Percentiles rank a stretch among this genome's conserved stretches.
Evolutionary conservation across 345 rosid genomes (phyloP).

Genomic region (Populus deltoides): DNA sequence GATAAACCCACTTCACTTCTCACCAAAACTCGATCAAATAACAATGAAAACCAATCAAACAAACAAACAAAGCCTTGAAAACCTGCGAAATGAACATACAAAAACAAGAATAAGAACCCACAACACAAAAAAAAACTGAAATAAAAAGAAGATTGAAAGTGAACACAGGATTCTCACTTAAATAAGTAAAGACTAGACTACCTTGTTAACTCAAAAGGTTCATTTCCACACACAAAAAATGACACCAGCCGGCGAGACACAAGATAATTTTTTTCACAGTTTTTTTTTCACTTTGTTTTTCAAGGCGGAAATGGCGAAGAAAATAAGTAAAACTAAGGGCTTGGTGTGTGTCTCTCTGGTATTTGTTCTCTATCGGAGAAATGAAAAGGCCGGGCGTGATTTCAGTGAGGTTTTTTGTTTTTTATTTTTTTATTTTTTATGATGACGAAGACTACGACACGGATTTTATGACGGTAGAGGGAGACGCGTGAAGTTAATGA

Average conservation of each 20-base stretch:
- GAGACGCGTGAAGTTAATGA: constrained; percentile 44
- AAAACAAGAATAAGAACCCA: background rate
- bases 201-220: constrained; percentile 8
- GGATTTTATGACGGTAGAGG: constrained; percentile 43
- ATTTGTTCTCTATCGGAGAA: background rate
- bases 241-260: background rate
- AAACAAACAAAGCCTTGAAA: background rate
- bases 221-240: background rate
- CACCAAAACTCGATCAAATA: constrained; percentile 18
- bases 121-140: background rate
- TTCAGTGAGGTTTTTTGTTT: background rate
- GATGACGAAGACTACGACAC: constrained; percentile 41
- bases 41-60: background rate
- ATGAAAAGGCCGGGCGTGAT: background rate
- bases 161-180: constrained; percentile 18
- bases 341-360: background rate
- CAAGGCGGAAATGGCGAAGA: constrained; percentile 27
- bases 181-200: constrained; percentile 11
- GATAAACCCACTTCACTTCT: constrained; percentile 14
- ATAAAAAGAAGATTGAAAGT: background rate
- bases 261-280: background rate
- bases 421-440: background rate
- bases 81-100: background rate
- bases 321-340: background rate
- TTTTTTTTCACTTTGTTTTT: background rate